Evolutionary conservation across 176 grass and related monocot species (phyloP).

Genomic region (Oryza meridionalis): DNA sequence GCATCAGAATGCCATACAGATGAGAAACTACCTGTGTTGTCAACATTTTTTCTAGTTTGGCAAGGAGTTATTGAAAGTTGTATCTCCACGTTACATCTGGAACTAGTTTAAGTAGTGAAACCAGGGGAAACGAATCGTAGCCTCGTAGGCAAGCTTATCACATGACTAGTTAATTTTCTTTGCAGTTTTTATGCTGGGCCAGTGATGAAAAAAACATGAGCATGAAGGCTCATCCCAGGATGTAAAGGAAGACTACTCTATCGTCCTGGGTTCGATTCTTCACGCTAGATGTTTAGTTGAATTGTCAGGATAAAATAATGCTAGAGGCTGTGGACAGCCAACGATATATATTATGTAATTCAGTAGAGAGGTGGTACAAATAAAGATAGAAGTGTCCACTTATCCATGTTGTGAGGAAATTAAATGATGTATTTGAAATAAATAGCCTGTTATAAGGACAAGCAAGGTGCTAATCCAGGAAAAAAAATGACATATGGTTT

Average conservation of each 20-base stretch:
- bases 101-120: neutral
- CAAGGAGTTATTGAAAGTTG: neutral
- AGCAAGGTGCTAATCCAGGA: neutral
- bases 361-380: neutral
- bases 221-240: neutral
- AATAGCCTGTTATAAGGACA: neutral
- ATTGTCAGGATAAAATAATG: conserved; percentile 16
- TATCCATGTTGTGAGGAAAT: neutral
- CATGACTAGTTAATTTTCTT: neutral
- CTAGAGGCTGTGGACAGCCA: neutral
- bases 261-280: too few species aligned
- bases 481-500: neutral
- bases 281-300: neutral
- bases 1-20: neutral
- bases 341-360: neutral
- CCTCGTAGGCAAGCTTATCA: neutral
- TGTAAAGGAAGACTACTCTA: neutral
- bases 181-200: neutral
- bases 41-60: neutral
- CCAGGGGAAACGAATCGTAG: neutral
- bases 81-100: neutral
- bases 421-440: conserved; percentile 1
- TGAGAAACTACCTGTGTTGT: neutral
- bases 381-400: neutral
- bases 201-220: neutral